phyloP scores from a whole-genome alignment of 495 filamentous ascomycete genomes.

The Daldinia bambusicola region DNA sequence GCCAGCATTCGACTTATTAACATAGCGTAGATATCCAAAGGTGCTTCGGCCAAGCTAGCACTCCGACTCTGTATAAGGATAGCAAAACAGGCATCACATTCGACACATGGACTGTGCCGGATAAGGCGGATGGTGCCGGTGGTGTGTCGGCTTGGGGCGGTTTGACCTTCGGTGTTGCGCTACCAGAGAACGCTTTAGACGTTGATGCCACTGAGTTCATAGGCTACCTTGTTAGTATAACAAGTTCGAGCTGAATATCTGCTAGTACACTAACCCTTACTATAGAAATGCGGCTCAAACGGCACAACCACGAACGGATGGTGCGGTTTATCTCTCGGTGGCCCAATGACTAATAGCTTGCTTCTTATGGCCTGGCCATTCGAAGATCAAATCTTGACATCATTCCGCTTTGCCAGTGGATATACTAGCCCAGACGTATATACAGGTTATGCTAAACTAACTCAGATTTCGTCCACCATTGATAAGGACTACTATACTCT shows the following conservation, averaged over 20 bases:
- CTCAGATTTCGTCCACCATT: constrained; percentile 66
- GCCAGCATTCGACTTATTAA: constrained; percentile 26
- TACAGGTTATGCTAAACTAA: constrained; percentile 66
- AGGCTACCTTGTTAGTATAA: constrained; percentile 52
- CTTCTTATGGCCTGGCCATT: constrained; percentile 68
- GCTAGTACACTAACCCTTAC: constrained; percentile 25
- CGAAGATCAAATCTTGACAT: constrained; percentile 61
- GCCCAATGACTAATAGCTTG: constrained; percentile 67
- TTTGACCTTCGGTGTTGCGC: constrained; percentile 60
- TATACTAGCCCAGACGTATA: constrained; percentile 68
- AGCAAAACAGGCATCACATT: constrained; percentile 48
- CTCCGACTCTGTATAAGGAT: constrained; percentile 45
- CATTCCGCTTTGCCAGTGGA: constrained; percentile 65
- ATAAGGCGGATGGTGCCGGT: constrained; percentile 31
- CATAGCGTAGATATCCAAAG: constrained; percentile 33
- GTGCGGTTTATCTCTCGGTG: constrained; percentile 67
- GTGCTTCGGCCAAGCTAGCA: constrained; percentile 40
- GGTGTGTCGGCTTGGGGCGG: constrained; percentile 46
- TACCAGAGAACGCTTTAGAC: constrained; percentile 55
- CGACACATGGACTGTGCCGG: constrained; percentile 45
- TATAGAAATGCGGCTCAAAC: constrained; percentile 35
- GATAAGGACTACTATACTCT: constrained; percentile 65
- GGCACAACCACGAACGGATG: constrained; percentile 57
- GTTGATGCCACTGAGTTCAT: constrained; percentile 61
- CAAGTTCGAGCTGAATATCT: constrained; percentile 13